Percentiles rank a stretch among this genome's conserved stretches.
Evolutionary conservation across 208 protist species (phyloP).

Genomic region (Acanthamoeba healyi): DNA sequence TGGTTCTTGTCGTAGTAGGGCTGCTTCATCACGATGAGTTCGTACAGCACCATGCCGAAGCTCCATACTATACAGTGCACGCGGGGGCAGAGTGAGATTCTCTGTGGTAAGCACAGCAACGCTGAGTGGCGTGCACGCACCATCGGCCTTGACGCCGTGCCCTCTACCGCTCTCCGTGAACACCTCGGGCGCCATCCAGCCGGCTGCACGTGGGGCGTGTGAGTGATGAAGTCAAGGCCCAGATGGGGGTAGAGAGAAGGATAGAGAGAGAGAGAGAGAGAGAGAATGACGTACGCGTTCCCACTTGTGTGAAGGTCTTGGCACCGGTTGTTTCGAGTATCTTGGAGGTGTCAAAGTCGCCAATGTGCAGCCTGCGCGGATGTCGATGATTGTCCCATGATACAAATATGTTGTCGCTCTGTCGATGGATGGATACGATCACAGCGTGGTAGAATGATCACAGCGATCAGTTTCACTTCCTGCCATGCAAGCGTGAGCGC

Average conservation of each 20-base stretch:
- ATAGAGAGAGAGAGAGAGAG: neutral
- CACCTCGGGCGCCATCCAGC: slow-evolving; percentile 50
- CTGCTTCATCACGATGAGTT: slow-evolving; percentile 54
- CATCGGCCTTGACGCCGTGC: slow-evolving; percentile 56
- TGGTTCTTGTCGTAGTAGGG: slow-evolving; percentile 57
- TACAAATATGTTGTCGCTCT: slow-evolving; percentile 69
- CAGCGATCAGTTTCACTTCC: too few species aligned
- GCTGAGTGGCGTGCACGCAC: neutral
- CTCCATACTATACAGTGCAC: slow-evolving; percentile 51
- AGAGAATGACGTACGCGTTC: slow-evolving; percentile 7
- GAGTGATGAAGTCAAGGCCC: neutral
- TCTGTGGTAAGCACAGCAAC: too few species aligned
- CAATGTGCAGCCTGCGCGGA: neutral
- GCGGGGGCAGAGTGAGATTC: too few species aligned
- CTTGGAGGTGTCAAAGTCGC: slow-evolving; percentile 59
- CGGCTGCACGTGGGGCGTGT: neutral
- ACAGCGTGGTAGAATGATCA: neutral
- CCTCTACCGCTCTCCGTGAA: neutral
- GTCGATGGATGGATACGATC: neutral
- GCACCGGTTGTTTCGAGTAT: neutral
- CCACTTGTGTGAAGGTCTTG: slow-evolving; percentile 42
- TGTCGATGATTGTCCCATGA: slow-evolving; percentile 50
- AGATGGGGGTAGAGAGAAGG: neutral
- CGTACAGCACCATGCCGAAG: slow-evolving; percentile 61
- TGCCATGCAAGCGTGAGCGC: neutral